Conservation (phyloP, 2,329 filamentous ascomycete species). For the Bretziella fagacearum region DNA sequence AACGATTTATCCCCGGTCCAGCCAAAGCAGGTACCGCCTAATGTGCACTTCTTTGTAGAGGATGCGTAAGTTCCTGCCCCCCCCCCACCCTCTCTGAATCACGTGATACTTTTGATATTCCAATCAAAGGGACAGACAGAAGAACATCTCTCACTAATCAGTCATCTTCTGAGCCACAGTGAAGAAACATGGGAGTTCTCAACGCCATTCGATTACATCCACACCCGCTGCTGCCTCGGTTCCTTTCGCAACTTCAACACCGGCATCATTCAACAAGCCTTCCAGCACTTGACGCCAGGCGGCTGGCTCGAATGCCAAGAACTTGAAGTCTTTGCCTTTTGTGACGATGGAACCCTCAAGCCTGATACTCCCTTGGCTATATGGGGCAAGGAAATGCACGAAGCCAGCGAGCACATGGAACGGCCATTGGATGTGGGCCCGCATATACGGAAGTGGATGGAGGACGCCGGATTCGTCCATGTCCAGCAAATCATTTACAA, state of each 20-base stretch:
- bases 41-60: conserved; percentile 59
- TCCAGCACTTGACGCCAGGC: conserved; percentile 31
- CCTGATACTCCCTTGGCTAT: conserved; percentile 23
- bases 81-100: background rate
- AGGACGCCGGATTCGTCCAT: conserved; percentile 37
- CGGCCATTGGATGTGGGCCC: conserved; percentile 24
- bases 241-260: conserved; percentile 32
- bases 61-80: conserved; percentile 38
- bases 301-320: conserved; percentile 41
- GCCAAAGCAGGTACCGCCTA: conserved; percentile 47
- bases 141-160: background rate
- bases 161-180: no score
- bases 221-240: conserved; percentile 32
- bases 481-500: conserved; percentile 35
- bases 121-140: background rate
- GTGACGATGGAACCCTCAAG: conserved; percentile 30
- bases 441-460: conserved; percentile 23
- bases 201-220: conserved; percentile 38
- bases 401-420: conserved; percentile 23
- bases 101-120: background rate
- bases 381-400: conserved; percentile 27
- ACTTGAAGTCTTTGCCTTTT: conserved; percentile 23
- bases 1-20: conserved; percentile 54
- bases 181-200: conserved; percentile 35
- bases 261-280: conserved; percentile 35